phyloP scores from a whole-genome alignment of 441 rosid genomes.

The Jatropha podagrica region DNA sequence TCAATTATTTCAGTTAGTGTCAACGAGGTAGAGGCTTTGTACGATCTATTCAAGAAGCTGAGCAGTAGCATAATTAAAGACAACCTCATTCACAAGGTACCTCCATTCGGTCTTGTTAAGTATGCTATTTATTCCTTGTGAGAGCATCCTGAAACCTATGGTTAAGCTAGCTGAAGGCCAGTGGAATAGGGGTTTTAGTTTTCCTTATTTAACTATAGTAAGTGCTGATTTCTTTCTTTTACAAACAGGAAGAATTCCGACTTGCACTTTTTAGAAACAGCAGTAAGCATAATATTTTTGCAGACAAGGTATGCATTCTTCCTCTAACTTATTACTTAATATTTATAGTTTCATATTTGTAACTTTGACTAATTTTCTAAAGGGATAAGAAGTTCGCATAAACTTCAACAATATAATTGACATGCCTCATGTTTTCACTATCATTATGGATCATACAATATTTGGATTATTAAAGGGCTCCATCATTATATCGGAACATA shows the following conservation, averaged over 20 bases:
- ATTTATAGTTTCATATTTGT: background rate
- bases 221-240: slow-evolving; percentile 9
- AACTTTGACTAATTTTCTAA: background rate
- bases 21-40: slow-evolving; percentile 69
- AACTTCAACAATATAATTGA: background rate
- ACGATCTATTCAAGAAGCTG: slow-evolving; percentile 64
- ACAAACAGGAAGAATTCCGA: slow-evolving; percentile 63
- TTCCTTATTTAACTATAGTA: background rate
- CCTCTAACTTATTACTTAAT: background rate
- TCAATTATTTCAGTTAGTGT: slow-evolving; percentile 45
- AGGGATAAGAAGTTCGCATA: background rate
- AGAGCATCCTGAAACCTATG: background rate
- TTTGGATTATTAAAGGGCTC: slow-evolving; percentile 1
- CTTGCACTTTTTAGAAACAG: slow-evolving; percentile 54
- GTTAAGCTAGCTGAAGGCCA: slow-evolving; percentile 9
- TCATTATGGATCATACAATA: background rate
- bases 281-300: slow-evolving; percentile 53
- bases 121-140: background rate
- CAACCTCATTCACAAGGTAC: slow-evolving; percentile 58
- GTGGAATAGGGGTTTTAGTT: background rate
- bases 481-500: background rate
- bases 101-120: background rate
- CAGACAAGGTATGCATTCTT: slow-evolving; percentile 50
- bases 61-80: slow-evolving; percentile 53
- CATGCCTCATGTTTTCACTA: background rate